Percentiles rank a stretch among this genome's conserved stretches.
Evolutionary conservation across 2,329 filamentous ascomycete genomes (phyloP).

Genomic region (Aspergillus ibericus): DNA sequence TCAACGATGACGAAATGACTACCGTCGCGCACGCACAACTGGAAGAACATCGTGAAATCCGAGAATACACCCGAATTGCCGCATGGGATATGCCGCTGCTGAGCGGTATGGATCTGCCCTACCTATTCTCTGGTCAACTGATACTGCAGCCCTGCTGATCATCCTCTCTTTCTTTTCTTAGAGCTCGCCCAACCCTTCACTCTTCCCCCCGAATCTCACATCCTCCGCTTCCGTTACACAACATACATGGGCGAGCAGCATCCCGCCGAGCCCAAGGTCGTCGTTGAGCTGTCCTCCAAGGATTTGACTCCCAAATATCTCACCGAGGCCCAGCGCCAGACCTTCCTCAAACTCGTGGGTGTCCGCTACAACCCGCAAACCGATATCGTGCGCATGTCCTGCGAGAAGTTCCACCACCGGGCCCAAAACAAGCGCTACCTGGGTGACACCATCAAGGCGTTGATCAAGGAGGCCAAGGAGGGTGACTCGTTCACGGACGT

Average conservation of each 20-base stretch:
- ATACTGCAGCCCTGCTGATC: background rate
- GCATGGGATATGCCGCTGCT: constrained; percentile 96
- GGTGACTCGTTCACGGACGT: constrained; percentile 84
- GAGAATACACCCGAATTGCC: constrained; percentile 81
- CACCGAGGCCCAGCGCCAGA: constrained; percentile 66
- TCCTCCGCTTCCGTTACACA: constrained; percentile 93
- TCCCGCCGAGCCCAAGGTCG: constrained; percentile 88
- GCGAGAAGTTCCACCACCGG: constrained; percentile 82
- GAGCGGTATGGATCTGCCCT: constrained; percentile 61
- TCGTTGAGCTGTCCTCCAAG: constrained; percentile 78
- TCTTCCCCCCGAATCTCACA: constrained; percentile 62
- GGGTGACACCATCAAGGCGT: constrained; percentile 69
- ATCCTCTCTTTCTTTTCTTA: constrained; percentile 39
- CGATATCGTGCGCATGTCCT: constrained; percentile 82
- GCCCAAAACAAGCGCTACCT: constrained; percentile 98
- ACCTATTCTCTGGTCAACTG: too few relatives aligned
- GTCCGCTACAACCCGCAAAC: constrained; percentile 82
- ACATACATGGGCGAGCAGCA: constrained; percentile 94
- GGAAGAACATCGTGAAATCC: constrained; percentile 81
- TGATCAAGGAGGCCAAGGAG: constrained; percentile 77
- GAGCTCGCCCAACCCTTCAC: constrained; percentile 83
- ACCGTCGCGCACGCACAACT: constrained; percentile 81
- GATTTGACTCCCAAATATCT: constrained; percentile 66
- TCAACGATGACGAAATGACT: constrained; percentile 78
- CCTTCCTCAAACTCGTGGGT: constrained; percentile 85